Conservation (phyloP, 2,329 filamentous ascomycete species). For the Neonectria punicea region DNA sequence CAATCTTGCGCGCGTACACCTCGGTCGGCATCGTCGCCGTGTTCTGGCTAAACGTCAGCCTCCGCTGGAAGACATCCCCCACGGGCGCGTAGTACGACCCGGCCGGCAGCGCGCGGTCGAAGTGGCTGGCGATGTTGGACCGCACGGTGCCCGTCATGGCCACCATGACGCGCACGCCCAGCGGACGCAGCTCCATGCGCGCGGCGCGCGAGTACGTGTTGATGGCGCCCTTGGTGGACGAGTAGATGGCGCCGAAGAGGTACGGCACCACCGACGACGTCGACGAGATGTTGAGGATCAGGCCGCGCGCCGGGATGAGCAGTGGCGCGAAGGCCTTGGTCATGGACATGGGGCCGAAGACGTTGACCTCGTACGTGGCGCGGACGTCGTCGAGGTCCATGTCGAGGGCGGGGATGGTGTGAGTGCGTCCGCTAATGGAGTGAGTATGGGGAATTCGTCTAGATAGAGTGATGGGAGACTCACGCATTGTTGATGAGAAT, state of each 20-base stretch:
- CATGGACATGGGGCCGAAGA: constrained; percentile 68
- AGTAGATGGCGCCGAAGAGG: constrained; percentile 64
- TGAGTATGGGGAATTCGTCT: neutral
- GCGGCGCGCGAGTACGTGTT: constrained; percentile 63
- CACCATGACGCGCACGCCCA: constrained; percentile 67
- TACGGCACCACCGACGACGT: constrained; percentile 62
- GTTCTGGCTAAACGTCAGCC: constrained; percentile 61
- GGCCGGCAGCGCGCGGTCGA: constrained; percentile 54
- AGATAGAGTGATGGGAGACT: constrained; percentile 24
- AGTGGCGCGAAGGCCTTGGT: constrained; percentile 60
- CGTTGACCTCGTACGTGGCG: constrained; percentile 65
- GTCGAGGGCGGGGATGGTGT: constrained; percentile 63
- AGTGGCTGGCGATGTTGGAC: constrained; percentile 59
- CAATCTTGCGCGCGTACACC: constrained; percentile 56
- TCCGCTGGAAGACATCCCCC: constrained; percentile 56
- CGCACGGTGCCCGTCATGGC: constrained; percentile 64
- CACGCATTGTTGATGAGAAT: constrained; percentile 71
- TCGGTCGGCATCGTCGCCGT: constrained; percentile 56
- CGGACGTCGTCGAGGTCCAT: constrained; percentile 63
- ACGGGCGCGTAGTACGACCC: constrained; percentile 60
- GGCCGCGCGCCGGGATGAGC: constrained; percentile 60
- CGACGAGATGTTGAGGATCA: constrained; percentile 67
- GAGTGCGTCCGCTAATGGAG: constrained; percentile 59
- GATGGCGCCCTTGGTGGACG: constrained; percentile 66
- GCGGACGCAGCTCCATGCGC: constrained; percentile 63